phyloP scores from a whole-genome alignment of 768 basidiomycete species.

The Tephrocybe rancida region DNA sequence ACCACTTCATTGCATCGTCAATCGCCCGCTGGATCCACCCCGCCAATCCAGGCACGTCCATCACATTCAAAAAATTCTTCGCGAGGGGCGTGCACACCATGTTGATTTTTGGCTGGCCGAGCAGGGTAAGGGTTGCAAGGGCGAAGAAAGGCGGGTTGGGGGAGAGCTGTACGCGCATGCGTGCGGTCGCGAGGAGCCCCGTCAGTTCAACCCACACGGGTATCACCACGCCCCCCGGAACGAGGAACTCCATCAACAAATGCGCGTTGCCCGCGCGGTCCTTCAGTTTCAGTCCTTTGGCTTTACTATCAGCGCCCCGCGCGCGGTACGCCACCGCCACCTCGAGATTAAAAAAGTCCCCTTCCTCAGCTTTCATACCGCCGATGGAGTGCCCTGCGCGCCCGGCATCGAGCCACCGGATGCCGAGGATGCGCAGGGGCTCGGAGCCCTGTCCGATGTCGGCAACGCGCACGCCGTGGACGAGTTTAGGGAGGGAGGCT shows the following conservation, averaged over 20 bases:
- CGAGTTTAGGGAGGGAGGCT: constrained; percentile 48
- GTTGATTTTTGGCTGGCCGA: constrained; percentile 70
- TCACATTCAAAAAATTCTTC: constrained; percentile 68
- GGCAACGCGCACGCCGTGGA: constrained; percentile 67
- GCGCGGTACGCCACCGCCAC: constrained; percentile 70
- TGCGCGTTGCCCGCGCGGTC: constrained; percentile 60
- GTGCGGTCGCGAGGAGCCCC: constrained; percentile 60
- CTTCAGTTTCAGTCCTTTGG: constrained; percentile 32
- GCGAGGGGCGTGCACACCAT: constrained; percentile 68
- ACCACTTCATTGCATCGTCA: constrained; percentile 58
- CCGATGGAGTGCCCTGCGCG: constrained; percentile 27
- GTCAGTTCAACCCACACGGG: constrained; percentile 77
- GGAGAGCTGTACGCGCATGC: constrained; percentile 73
- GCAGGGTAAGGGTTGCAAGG: constrained; percentile 56
- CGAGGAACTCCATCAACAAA: constrained; percentile 70
- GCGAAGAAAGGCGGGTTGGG: constrained; percentile 66
- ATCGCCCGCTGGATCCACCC: constrained; percentile 70
- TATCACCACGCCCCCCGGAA: constrained; percentile 45
- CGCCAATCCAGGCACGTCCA: constrained; percentile 74
- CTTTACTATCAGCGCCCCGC: constrained; percentile 41
- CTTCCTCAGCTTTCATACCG: constrained; percentile 39
- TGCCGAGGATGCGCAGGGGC: constrained; percentile 68
- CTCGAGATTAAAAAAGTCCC: constrained; percentile 67
- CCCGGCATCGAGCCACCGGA: constrained; percentile 49
- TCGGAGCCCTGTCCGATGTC: constrained; percentile 73